Evolutionary conservation across 768 basidiomycete species (phyloP).

Genomic region (Hericium erinaceus): DNA sequence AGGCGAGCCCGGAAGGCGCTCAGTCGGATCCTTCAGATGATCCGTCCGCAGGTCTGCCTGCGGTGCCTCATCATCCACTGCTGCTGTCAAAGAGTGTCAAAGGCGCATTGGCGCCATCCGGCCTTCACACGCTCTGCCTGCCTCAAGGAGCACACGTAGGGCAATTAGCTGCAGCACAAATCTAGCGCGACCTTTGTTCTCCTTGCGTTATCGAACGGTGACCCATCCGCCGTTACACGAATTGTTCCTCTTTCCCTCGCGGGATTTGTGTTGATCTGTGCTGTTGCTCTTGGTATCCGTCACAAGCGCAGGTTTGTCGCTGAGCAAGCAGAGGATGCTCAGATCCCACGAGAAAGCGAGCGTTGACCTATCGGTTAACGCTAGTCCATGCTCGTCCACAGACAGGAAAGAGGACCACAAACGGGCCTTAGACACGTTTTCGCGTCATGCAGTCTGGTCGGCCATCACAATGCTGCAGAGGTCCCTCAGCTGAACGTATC

Average conservation of each 20-base stretch:
- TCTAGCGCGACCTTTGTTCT: background rate
- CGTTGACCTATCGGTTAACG: background rate
- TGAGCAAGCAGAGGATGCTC: slow-evolving; percentile 14
- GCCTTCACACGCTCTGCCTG: background rate
- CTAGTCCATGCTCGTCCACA: background rate
- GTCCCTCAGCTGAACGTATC: no score
- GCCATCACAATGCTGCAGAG: background rate
- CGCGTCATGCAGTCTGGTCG: background rate
- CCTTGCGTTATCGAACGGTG: slow-evolving; percentile 14
- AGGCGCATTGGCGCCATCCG: background rate
- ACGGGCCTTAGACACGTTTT: background rate
- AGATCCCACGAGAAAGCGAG: background rate
- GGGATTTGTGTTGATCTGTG: slow-evolving; percentile 20
- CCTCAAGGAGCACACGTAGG: background rate
- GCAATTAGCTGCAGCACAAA: background rate
- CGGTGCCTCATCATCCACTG: no score
- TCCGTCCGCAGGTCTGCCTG: background rate
- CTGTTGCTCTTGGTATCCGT: slow-evolving; percentile 16
- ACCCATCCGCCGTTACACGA: slow-evolving; percentile 22
- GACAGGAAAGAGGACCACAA: background rate
- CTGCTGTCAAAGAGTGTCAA: no score
- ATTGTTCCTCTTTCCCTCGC: slow-evolving; percentile 27
- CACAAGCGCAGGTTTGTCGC: slow-evolving; percentile 19
- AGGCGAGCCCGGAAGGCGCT: background rate
- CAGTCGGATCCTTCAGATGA: background rate